Conservation (phyloP, 2,329 filamentous ascomycete species). For the Westerdykella sp. region DNA sequence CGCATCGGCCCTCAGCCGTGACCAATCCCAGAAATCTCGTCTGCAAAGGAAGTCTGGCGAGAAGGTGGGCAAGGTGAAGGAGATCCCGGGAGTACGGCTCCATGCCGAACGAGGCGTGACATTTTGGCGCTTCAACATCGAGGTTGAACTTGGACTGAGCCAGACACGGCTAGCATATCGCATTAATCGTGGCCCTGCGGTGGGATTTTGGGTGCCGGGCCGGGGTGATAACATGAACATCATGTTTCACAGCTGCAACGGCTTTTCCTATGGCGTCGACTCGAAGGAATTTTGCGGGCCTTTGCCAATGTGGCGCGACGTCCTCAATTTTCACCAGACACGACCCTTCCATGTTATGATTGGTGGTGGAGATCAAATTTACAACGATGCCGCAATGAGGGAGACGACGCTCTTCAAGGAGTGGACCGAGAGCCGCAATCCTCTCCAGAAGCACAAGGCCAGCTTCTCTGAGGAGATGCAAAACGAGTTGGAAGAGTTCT, state of each 20-base stretch:
- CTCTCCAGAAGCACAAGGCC: slow-evolving; percentile 69
- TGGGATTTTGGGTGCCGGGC: slow-evolving; percentile 91
- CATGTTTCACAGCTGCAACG: slow-evolving; percentile 98
- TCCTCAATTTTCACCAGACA: slow-evolving; percentile 85
- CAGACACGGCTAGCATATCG: slow-evolving; percentile 90
- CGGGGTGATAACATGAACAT: slow-evolving; percentile 87
- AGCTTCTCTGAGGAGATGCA: slow-evolving; percentile 78
- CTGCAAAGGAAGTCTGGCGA: slow-evolving; percentile 65
- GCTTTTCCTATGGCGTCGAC: slow-evolving; percentile 77
- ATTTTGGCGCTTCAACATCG: slow-evolving; percentile 96
- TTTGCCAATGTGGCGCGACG: slow-evolving; percentile 94
- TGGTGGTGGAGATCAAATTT: slow-evolving; percentile 93
- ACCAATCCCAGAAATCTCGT: slow-evolving; percentile 33
- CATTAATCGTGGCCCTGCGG: slow-evolving; percentile 83
- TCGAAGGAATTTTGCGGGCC: slow-evolving; percentile 79
- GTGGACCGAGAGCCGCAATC: slow-evolving; percentile 78
- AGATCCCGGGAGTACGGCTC: slow-evolving; percentile 73
- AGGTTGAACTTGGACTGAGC: slow-evolving; percentile 71
- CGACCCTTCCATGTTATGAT: slow-evolving; percentile 97
- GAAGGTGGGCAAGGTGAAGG: slow-evolving; percentile 70
- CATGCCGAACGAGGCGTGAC: slow-evolving; percentile 82
- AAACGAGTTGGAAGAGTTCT: slow-evolving; percentile 80
- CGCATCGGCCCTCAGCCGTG: slow-evolving; percentile 40
- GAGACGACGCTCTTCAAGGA: slow-evolving; percentile 71
- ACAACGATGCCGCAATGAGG: slow-evolving; percentile 78